Evolutionary conservation across 371 early-diverging fungal genomes (phyloP).

Genomic region (Mortierella sp.): DNA sequence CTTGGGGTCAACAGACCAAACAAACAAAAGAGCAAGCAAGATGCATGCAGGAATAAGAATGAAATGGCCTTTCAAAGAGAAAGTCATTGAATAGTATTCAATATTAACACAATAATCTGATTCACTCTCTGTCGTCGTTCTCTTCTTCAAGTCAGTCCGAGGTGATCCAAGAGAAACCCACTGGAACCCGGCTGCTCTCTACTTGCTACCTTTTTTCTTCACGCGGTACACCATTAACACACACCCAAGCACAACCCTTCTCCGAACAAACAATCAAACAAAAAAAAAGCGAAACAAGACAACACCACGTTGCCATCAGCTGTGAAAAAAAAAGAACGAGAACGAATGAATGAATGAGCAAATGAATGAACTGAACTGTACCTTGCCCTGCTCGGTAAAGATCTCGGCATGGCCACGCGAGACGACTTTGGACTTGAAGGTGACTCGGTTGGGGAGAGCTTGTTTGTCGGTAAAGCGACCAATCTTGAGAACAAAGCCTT

Average conservation of each 20-base stretch:
- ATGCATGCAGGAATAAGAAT: slow-evolving; percentile 1
- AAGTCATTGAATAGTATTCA: neutral
- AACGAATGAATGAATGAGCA: neutral
- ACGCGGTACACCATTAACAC: neutral
- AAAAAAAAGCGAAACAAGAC: neutral
- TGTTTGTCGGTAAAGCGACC: slow-evolving; percentile 87
- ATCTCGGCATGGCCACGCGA: slow-evolving; percentile 94
- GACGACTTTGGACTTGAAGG: slow-evolving; percentile 96
- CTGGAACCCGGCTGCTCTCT: neutral
- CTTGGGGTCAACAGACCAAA: slow-evolving; percentile 15
- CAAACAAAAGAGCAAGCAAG: slow-evolving; percentile 12
- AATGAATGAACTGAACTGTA: slow-evolving; percentile 37
- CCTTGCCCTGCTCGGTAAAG: slow-evolving; percentile 88
- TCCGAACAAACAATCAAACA: neutral
- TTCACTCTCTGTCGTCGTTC: neutral
- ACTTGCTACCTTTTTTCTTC: neutral
- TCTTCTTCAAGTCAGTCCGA: slow-evolving; percentile 2
- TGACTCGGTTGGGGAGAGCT: slow-evolving; percentile 75
- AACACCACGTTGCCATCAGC: neutral
- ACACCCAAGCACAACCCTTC: neutral
- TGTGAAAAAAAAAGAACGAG: neutral
- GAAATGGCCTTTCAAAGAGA: neutral
- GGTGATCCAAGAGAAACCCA: slow-evolving; percentile 6
- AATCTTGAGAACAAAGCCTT: slow-evolving; percentile 79
- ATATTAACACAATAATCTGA: neutral